phyloP scores from a whole-genome alignment of 1,284 basidiomycete genomes.

The Leucoagaricus sp. region DNA sequence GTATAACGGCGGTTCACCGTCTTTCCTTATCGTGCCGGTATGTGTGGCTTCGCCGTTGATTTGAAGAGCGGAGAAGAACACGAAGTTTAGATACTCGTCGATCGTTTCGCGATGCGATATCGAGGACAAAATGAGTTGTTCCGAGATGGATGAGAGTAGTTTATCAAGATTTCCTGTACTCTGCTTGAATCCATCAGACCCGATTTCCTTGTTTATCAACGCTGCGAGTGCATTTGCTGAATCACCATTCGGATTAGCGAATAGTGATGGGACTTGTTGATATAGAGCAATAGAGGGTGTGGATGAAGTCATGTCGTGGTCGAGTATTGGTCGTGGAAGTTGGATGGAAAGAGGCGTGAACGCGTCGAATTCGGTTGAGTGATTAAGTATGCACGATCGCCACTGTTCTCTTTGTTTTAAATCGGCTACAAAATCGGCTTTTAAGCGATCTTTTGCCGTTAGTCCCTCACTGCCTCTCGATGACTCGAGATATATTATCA shows the following conservation, averaged over 20 bases:
- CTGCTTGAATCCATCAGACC: background rate
- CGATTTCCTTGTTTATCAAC: slow-evolving; percentile 12
- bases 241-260: slow-evolving; percentile 2
- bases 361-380: background rate
- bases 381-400: background rate
- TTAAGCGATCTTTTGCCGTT: background rate
- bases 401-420: background rate
- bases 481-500: background rate
- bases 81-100: slow-evolving; percentile 14
- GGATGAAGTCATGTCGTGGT: background rate
- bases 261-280: background rate
- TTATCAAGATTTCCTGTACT: slow-evolving; percentile 3
- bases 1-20: slow-evolving; percentile 3
- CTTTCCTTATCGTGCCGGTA: slow-evolving; percentile 1
- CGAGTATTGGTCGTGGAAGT: background rate
- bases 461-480: background rate
- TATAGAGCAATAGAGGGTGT: slow-evolving; percentile 1
- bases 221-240: slow-evolving; percentile 12
- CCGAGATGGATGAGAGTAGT: slow-evolving; percentile 13
- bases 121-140: slow-evolving; percentile 11
- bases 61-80: slow-evolving; percentile 8
- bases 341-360: background rate
- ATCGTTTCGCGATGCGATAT: slow-evolving; percentile 13
- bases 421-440: background rate
- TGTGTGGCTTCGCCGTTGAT: slow-evolving; percentile 9